phyloP scores from a whole-genome alignment of 805 yeast genomes.

The Yamadazyma akitaensis region DNA sequence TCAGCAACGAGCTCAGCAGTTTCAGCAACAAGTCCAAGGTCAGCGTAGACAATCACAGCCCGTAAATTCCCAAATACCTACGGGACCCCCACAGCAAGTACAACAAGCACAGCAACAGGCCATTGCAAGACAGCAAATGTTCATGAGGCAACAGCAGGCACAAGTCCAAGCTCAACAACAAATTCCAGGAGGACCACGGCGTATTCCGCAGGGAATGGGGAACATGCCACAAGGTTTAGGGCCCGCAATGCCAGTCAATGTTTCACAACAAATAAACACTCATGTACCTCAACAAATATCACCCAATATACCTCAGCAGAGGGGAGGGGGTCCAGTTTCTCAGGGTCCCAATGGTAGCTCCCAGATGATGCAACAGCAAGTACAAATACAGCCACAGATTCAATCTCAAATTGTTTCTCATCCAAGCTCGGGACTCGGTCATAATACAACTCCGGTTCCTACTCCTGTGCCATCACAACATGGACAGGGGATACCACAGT shows the following conservation, averaged over 20 bases:
- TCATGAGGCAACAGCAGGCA: slow-evolving; percentile 4
- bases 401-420: background rate
- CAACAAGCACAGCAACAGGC: slow-evolving; percentile 6
- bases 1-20: slow-evolving; percentile 12
- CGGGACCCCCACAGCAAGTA: slow-evolving; percentile 7
- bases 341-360: slow-evolving; percentile 1
- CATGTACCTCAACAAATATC: slow-evolving; percentile 3
- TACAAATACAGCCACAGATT: background rate
- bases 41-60: slow-evolving; percentile 9
- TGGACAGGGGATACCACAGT: slow-evolving; percentile 2
- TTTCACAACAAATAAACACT: slow-evolving; percentile 1
- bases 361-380: slow-evolving; percentile 3
- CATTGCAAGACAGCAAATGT: slow-evolving; percentile 3
- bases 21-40: slow-evolving; percentile 3
- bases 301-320: background rate
- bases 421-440: background rate
- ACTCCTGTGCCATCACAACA: slow-evolving; percentile 2
- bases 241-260: background rate
- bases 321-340: background rate
- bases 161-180: slow-evolving; percentile 2
- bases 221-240: slow-evolving; percentile 2
- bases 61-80: slow-evolving; percentile 4
- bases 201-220: slow-evolving; percentile 1
- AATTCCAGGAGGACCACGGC: slow-evolving; percentile 1
- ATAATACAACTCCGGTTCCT: background rate